Percentiles rank a stretch among this genome's conserved stretches.
phyloP scores from a whole-genome alignment of 2,329 filamentous ascomycete species.

The Epichloe elymi region DNA sequence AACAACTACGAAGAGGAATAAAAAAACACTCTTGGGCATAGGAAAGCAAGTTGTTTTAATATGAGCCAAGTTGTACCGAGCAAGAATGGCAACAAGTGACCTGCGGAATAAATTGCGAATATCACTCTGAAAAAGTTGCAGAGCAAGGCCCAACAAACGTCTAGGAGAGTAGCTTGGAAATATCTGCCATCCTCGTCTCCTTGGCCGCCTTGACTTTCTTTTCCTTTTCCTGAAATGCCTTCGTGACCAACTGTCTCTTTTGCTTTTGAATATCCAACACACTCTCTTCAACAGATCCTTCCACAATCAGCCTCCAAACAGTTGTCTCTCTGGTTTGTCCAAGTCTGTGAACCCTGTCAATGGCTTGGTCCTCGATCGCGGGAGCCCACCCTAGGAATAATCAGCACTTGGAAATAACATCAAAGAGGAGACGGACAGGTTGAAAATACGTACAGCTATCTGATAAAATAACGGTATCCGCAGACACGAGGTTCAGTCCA shows the following conservation, averaged over 20 bases:
- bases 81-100: neutral
- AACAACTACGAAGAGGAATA: neutral
- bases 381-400: constrained; percentile 58
- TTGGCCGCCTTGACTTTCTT: constrained; percentile 37
- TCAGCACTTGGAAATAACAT: neutral
- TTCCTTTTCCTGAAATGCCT: constrained; percentile 64
- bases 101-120: neutral
- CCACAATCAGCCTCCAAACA: constrained; percentile 71
- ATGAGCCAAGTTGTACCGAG: neutral
- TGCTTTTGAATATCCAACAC: constrained; percentile 66
- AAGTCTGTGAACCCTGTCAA: constrained; percentile 76
- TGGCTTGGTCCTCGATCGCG: constrained; percentile 81
- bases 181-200: constrained; percentile 43
- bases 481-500: constrained; percentile 73
- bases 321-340: constrained; percentile 70
- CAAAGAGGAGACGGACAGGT: neutral
- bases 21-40: neutral
- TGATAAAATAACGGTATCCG: constrained; percentile 71
- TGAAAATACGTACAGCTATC: constrained; percentile 50
- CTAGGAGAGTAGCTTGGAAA: constrained; percentile 33
- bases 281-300: constrained; percentile 66
- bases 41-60: neutral
- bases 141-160: too few species aligned
- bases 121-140: neutral
- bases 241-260: constrained; percentile 64